Percentiles rank a stretch among this genome's conserved stretches.
Conservation (phyloP, 2,329 filamentous ascomycete species). For the Colletotrichum sp. region DNA sequence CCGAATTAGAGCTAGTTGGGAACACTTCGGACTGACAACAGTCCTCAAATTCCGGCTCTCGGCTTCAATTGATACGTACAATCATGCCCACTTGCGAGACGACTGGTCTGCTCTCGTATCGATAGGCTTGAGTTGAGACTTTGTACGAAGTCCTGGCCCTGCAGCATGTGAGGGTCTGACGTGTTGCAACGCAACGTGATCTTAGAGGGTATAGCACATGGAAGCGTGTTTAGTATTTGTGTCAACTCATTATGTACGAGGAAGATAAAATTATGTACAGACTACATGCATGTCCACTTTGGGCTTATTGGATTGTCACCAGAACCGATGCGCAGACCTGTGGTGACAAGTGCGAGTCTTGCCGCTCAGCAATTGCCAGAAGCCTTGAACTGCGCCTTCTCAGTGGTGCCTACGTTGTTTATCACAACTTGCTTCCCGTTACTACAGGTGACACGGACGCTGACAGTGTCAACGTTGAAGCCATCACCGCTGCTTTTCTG, state of each 20-base stretch:
- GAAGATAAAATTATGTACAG: not conserved
- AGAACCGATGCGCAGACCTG: not conserved
- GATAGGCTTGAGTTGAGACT: not conserved
- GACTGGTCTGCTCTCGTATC: not conserved
- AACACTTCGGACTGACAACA: not conserved
- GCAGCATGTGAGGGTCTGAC: not conserved
- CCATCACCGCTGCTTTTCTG: slow-evolving; percentile 24
- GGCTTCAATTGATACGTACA: not conserved
- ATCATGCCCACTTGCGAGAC: not conserved
- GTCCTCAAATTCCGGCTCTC: not conserved
- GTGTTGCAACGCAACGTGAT: not conserved
- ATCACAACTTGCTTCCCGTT: slow-evolving; percentile 25
- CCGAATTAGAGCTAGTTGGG: not conserved
- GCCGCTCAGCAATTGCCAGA: slow-evolving; percentile 1
- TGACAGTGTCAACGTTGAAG: slow-evolving; percentile 22
- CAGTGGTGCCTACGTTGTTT: slow-evolving; percentile 19
- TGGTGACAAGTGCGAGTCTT: not conserved
- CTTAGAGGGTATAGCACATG: not conserved
- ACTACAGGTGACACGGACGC: slow-evolving; percentile 21
- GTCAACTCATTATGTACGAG: not conserved
- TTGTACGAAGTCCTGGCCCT: not conserved
- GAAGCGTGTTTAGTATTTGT: not conserved
- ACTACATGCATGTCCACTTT: not conserved
- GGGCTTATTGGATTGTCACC: not conserved
- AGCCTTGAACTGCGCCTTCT: slow-evolving; percentile 8